Evolutionary conservation across 2,329 filamentous ascomycete species (phyloP).

Genomic region (Aciculosporium take): DNA sequence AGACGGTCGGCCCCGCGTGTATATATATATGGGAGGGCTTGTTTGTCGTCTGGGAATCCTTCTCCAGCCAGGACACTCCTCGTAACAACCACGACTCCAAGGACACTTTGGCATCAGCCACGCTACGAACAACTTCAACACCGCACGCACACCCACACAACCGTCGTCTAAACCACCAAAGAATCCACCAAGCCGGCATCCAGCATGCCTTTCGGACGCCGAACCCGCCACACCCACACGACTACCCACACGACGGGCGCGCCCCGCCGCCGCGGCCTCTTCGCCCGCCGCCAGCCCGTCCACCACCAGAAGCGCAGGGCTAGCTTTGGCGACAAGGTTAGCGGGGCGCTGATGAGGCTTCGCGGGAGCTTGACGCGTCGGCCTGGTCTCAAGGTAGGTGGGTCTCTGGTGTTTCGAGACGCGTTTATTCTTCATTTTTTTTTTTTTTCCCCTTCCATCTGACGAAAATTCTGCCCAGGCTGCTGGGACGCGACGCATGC

Average conservation of each 20-base stretch:
- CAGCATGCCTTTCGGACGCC: slow-evolving; percentile 13
- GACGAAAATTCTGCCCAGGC: slow-evolving; percentile 31
- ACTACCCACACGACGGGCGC: slow-evolving; percentile 26
- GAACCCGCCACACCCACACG: slow-evolving; percentile 16
- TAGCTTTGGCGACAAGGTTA: slow-evolving; percentile 64
- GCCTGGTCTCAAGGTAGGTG: slow-evolving; percentile 54
- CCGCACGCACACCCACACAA: neutral
- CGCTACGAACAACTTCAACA: neutral
- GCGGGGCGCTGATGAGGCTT: slow-evolving; percentile 59
- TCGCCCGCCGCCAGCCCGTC: slow-evolving; percentile 25
- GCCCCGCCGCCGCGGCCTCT: slow-evolving; percentile 25
- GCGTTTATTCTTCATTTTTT: neutral
- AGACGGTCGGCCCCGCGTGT: too few species aligned
- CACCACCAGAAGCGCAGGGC: slow-evolving; percentile 53
- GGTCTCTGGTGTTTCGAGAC: neutral
- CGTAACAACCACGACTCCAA: too few species aligned
- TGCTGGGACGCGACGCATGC: slow-evolving; percentile 59
- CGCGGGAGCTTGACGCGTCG: slow-evolving; percentile 54
- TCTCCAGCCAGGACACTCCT: too few species aligned
- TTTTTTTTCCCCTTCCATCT: neutral
- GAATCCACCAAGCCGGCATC: too few species aligned
- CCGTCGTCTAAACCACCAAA: neutral
- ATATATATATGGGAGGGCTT: too few species aligned
- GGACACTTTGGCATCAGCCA: too few species aligned
- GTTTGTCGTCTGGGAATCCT: too few species aligned